Conservation (phyloP, 2,329 filamentous ascomycete genomes). For the Hypoxylon sp. region DNA sequence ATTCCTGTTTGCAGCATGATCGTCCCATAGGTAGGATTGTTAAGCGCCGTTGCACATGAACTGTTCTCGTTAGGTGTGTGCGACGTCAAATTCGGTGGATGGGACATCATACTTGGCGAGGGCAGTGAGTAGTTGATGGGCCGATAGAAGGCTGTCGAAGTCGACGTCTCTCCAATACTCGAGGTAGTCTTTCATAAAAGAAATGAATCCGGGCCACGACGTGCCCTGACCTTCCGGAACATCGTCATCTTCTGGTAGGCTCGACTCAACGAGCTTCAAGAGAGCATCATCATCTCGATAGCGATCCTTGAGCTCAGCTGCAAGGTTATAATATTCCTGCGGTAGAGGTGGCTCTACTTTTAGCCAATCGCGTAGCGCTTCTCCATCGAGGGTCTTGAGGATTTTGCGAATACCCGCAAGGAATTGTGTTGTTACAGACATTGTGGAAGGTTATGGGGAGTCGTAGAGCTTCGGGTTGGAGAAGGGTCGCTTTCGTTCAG, state of each 20-base stretch:
- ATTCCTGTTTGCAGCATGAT: slow-evolving; percentile 88
- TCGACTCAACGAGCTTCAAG: slow-evolving; percentile 73
- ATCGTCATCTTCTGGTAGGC: slow-evolving; percentile 76
- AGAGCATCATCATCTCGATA: slow-evolving; percentile 71
- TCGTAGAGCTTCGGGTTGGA: slow-evolving; percentile 9
- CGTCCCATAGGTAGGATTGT: slow-evolving; percentile 82
- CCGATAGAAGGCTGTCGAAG: slow-evolving; percentile 79
- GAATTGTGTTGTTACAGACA: slow-evolving; percentile 78
- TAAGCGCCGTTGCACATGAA: slow-evolving; percentile 85
- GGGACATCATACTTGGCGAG: slow-evolving; percentile 76
- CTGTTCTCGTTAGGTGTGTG: slow-evolving; percentile 59
- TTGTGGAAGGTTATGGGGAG: slow-evolving; percentile 53
- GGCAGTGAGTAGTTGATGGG: slow-evolving; percentile 81
- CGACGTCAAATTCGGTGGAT: neutral
- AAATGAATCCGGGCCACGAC: slow-evolving; percentile 81
- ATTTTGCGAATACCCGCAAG: slow-evolving; percentile 74
- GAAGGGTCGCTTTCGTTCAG: slow-evolving; percentile 14
- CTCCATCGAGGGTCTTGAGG: slow-evolving; percentile 75
- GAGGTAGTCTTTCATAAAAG: slow-evolving; percentile 86
- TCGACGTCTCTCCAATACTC: slow-evolving; percentile 86
- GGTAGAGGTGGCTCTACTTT: slow-evolving; percentile 80
- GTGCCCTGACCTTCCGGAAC: slow-evolving; percentile 75
- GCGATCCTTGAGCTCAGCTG: slow-evolving; percentile 73
- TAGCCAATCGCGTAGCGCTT: slow-evolving; percentile 77
- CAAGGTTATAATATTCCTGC: slow-evolving; percentile 77